Percentiles rank a stretch among this genome's conserved stretches.
Evolutionary conservation across 768 basidiomycete species (phyloP).

Genomic region (Saitozyma podzolica): DNA sequence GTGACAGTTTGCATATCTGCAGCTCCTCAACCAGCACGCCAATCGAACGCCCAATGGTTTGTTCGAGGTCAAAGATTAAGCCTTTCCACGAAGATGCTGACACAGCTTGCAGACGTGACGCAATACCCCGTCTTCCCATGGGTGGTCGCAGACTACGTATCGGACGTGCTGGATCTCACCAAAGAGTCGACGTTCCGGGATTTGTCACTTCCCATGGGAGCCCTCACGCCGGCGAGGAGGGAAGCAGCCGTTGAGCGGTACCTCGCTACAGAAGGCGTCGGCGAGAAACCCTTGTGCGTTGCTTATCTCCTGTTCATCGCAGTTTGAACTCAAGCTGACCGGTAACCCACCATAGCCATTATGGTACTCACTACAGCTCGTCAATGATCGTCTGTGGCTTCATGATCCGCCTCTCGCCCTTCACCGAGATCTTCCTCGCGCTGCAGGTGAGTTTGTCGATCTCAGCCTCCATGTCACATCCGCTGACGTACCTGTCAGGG

Average conservation of each 20-base stretch:
- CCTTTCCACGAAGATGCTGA: conserved; percentile 3
- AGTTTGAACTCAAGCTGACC: background rate
- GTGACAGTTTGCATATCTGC: conserved; percentile 78
- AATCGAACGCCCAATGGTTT: conserved; percentile 80
- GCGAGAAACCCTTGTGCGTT: conserved; percentile 71
- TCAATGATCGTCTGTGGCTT: conserved; percentile 98
- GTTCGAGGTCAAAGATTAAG: background rate
- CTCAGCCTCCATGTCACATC: background rate
- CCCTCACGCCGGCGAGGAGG: conserved; percentile 69
- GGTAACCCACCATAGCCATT: conserved; percentile 27
- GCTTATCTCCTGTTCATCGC: background rate
- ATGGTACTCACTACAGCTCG: conserved; percentile 86
- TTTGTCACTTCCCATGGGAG: conserved; percentile 85
- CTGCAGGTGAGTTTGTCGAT: conserved; percentile 58
- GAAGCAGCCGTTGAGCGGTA: conserved; percentile 78
- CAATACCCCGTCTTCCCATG: conserved; percentile 89
- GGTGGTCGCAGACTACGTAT: conserved; percentile 83
- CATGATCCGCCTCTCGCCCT: conserved; percentile 83
- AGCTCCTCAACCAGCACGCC: conserved; percentile 85
- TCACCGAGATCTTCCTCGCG: conserved; percentile 92
- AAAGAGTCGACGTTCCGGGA: conserved; percentile 55
- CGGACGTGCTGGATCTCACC: conserved; percentile 55
- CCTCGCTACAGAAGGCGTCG: conserved; percentile 66
- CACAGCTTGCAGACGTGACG: conserved; percentile 63
- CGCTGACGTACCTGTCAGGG: conserved; percentile 59